Evolutionary conservation across 140 eudicot species (phyloP), one percentile per base, ranked within the genome.

Genomic region (Bidens hawaiensis): DNA sequence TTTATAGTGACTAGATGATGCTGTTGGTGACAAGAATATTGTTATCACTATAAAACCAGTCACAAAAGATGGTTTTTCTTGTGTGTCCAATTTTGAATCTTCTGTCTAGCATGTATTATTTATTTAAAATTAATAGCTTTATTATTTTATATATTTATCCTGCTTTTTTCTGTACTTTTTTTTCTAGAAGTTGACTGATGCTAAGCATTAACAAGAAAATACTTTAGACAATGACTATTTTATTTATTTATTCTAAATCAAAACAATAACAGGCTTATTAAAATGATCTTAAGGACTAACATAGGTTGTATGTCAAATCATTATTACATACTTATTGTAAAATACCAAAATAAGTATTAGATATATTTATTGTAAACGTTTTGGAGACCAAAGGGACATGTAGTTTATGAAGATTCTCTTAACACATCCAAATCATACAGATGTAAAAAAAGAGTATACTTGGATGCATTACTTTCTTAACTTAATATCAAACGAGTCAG

Each of bases 141-240:
- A 38, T 38, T 12, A 14, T 38, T 31, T 31, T 5, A 38, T 5
- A 31, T 7, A 31, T 31, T 5, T 31, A 52, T 4, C 17, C 33
- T 7, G 11, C n/a, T 64, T 15, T 15, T 17, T 43, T 15, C 0
- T 51, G 53, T 36, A 36, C 41, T 14, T 45, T 67, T 24, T 53
- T 56, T 30, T 36, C 15, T 31, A 46, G 66, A 69, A 31, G 41
- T 59, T 58, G 67, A 21, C 38, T 6, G 59, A 57, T 56, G 66
- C 30, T 69, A 21, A 57, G 46, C 60, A 69, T 45, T 7, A 69
- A 69, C 52, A 30, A 59, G 42, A 69, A 46, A 50, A 67, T 67
- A 43, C 72, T 53, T 30, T 46, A 47, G 52, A 69, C 26, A 46
- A 36, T 34, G 68, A 46, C 51, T 25, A 31, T 46, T 31, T 21